A percentile compares a stretch with the other conserved stretches of the same genome.
Conservation (phyloP, 257 asterid species). For the Solanum ahanhuiri region DNA sequence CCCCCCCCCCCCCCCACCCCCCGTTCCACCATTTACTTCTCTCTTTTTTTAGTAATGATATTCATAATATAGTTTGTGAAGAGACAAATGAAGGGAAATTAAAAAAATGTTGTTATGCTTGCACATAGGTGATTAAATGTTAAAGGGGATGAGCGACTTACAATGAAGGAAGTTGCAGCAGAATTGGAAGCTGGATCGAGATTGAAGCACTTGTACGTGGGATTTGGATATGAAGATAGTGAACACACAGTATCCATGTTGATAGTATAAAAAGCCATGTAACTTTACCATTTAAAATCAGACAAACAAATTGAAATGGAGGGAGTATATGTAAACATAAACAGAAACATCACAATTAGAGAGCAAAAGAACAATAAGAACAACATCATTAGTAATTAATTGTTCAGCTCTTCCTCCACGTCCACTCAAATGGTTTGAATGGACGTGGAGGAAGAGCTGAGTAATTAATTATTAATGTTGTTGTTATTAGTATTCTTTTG, state of each 20-base stretch:
- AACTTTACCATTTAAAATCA: not conserved
- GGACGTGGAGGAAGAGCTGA: not conserved
- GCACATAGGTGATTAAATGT: constrained; percentile 22
- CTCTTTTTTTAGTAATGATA: constrained; percentile 2
- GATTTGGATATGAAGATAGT: not conserved
- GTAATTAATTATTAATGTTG: not conserved
- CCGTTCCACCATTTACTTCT: too few relatives aligned
- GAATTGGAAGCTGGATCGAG: constrained; percentile 10
- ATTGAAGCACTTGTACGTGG: constrained; percentile 7
- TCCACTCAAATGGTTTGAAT: not conserved
- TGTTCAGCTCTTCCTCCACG: not conserved
- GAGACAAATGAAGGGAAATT: not conserved
- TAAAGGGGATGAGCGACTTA: constrained; percentile 28
- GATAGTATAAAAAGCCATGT: constrained; percentile 5
- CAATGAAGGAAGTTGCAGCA: constrained; percentile 12
- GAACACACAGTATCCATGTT: not conserved
- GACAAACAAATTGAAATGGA: too few relatives aligned
- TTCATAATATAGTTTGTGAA: constrained; percentile 10
- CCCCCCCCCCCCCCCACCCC: too few relatives aligned
- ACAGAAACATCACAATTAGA: too few relatives aligned
- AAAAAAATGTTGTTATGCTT: constrained; percentile 9
- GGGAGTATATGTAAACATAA: too few relatives aligned
- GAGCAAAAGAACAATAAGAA: too few relatives aligned
- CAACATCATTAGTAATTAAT: too few relatives aligned
- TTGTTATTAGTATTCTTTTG: not conserved